Base-by-base conservation (phyloP, 2,329 filamentous ascomycete genomes). In the Eutypella sp. region DNA sequence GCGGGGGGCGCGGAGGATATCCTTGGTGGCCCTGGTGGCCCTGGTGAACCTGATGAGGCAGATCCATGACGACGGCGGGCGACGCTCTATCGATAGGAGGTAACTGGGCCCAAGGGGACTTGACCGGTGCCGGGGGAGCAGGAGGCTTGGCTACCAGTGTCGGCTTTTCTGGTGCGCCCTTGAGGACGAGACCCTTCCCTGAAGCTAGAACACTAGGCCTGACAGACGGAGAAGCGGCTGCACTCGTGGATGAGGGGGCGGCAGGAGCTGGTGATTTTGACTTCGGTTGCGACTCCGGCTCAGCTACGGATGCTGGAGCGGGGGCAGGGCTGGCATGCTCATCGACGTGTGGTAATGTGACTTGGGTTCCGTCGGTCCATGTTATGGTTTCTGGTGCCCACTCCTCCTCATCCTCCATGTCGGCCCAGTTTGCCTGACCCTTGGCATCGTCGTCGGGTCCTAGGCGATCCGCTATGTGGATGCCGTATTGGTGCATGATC, bases 61-160 rank as follows among this genome's bases (percentile, higher is more conserved):
- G 57, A 43, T 89, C 87, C 49, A 84, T 74, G 6, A 77, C 67
- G 15, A 84, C 69, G 0, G 36, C 36, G 5, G 87, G 90, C 1
- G 89, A 82, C 1, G 85, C 79, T 62, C 85, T 92, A 10, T 95
- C 89, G 6, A 96, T 79, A 1, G 89, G 89, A 13, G 92, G 92
- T 23, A 97, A 69, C 27, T 85, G 63, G 20, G 92, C 92, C 92
- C 92, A 97, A 4, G 92, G 92, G 4, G 91, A 96, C 62, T 95
- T 96, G 22, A 84, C 78, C 1, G 89, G 85, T 1, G 82, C 76
- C 8, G 85, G 79, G 4, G 79, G 75, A 2, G 75, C 74, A 1
- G 84, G 79, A 15, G 84, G 84, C 60, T 90, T 91, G 8, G 85
- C 78, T 36, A 89, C 84, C 4, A 89, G 67, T 0, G 84, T 84